Conservation (phyloP, 1,284 basidiomycete species). For the Malassezia globosa region DNA sequence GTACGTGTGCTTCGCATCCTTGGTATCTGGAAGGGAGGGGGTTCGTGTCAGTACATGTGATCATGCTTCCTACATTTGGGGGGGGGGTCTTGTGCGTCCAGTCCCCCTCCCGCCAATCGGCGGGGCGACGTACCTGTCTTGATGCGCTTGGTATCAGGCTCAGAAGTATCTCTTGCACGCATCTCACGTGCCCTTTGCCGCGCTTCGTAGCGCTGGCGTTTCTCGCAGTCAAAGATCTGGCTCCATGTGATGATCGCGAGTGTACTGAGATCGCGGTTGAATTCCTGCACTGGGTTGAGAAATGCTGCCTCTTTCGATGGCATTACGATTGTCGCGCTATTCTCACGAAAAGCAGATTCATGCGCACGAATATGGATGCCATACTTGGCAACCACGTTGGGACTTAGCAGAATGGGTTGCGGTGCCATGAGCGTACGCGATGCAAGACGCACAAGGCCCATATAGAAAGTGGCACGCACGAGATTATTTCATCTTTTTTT, state of each 20-base stretch:
- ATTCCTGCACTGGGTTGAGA: constrained; percentile 94
- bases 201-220: constrained; percentile 56
- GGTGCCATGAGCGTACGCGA: constrained; percentile 30
- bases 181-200: constrained; percentile 25
- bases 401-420: constrained; percentile 31
- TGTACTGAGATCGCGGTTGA: constrained; percentile 87
- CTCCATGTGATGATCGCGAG: constrained; percentile 79
- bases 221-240: constrained; percentile 60
- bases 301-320: constrained; percentile 53
- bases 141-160: constrained; percentile 11
- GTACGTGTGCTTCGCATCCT: constrained; percentile 45
- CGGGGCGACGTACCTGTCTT: constrained; percentile 14
- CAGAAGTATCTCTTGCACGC: constrained; percentile 1
- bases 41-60: too few relatives aligned
- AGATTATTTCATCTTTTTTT: too few relatives aligned
- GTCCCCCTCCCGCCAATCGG: too few relatives aligned
- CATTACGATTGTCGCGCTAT: constrained; percentile 42
- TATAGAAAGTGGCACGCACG: too few relatives aligned
- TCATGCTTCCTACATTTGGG: neutral
- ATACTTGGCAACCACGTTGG: constrained; percentile 24
- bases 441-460: constrained; percentile 4
- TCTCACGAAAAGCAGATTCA: constrained; percentile 41
- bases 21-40: neutral
- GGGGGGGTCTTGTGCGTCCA: neutral
- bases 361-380: constrained; percentile 30